phyloP scores from a whole-genome alignment of 352 stramenopile genomes.

The Globisporangium carolinianum region DNA sequence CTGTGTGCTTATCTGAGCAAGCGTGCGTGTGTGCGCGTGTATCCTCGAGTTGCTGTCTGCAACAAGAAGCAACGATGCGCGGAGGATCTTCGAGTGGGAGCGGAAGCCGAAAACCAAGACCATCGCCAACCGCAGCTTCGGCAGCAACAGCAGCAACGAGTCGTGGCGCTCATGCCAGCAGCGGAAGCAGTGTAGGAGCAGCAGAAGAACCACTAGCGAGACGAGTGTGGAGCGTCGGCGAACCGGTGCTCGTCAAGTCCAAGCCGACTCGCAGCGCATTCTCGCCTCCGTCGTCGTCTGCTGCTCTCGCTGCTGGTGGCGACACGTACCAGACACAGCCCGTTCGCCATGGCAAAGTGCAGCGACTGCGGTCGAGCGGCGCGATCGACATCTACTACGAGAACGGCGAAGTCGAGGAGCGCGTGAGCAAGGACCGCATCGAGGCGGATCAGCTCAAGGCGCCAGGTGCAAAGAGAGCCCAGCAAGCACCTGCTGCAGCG shows the following conservation, averaged over 20 bases:
- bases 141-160: neutral
- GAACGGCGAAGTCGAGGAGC: slow-evolving; percentile 42
- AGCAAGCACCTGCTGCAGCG: neutral
- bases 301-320: neutral
- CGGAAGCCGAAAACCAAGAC: slow-evolving; percentile 8
- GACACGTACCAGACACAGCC: slow-evolving; percentile 5
- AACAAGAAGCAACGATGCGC: neutral
- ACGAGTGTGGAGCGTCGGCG: slow-evolving; percentile 16
- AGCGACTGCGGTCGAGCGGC: slow-evolving; percentile 37
- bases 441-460: slow-evolving; percentile 4
- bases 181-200: neutral
- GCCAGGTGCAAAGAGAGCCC: slow-evolving; percentile 2
- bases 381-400: slow-evolving; percentile 47
- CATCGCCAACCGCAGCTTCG: neutral
- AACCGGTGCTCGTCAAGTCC: slow-evolving; percentile 22
- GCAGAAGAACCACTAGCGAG: neutral
- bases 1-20: too few relatives aligned
- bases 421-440: slow-evolving; percentile 32
- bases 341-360: slow-evolving; percentile 26
- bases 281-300: neutral
- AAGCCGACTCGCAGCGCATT: neutral
- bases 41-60: too few relatives aligned
- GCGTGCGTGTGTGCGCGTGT: too few relatives aligned
- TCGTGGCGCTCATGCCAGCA: neutral
- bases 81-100: slow-evolving; percentile 2